phyloP scores from a whole-genome alignment of 768 basidiomycete species.

The Filobasidium floriforme region DNA sequence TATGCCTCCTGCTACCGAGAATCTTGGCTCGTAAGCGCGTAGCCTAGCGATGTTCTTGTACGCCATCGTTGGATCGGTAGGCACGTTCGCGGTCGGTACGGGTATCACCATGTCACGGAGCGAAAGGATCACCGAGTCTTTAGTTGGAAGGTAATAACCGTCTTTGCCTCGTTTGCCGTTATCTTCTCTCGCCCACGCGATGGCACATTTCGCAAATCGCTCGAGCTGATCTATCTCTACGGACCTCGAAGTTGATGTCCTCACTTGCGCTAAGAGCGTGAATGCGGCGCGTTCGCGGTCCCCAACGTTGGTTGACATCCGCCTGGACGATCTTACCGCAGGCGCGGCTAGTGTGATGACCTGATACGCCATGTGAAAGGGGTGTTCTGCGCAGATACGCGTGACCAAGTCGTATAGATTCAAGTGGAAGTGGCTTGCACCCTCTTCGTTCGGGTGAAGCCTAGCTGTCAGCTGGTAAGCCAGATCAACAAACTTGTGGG shows the following conservation, averaged over 20 bases:
- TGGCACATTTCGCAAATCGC: constrained; percentile 29
- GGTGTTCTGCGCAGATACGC: constrained; percentile 75
- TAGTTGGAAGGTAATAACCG: constrained; percentile 8
- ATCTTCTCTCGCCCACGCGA: constrained; percentile 29
- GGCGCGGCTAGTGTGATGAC: constrained; percentile 59
- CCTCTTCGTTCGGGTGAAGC: constrained; percentile 44
- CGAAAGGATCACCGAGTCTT: constrained; percentile 6
- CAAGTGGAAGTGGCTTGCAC: constrained; percentile 49
- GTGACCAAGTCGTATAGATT: constrained; percentile 60
- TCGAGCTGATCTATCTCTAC: constrained; percentile 31
- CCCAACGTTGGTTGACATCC: neutral
- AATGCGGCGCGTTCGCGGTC: constrained; percentile 50
- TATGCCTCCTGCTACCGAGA: constrained; percentile 64
- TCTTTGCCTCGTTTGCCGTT: constrained; percentile 15
- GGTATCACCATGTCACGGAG: constrained; percentile 57
- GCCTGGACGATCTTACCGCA: neutral
- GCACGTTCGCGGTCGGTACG: constrained; percentile 64
- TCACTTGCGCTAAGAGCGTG: constrained; percentile 40
- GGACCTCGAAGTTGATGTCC: constrained; percentile 8
- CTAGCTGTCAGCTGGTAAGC: constrained; percentile 92
- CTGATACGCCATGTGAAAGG: constrained; percentile 87
- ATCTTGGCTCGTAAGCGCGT: constrained; percentile 55
- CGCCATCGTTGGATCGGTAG: constrained; percentile 60
- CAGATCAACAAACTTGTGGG: constrained; percentile 81
- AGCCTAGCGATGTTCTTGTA: constrained; percentile 71